phyloP scores from a whole-genome alignment of 139 green algal genomes.

The Chlamydomonas asymmetrica region DNA sequence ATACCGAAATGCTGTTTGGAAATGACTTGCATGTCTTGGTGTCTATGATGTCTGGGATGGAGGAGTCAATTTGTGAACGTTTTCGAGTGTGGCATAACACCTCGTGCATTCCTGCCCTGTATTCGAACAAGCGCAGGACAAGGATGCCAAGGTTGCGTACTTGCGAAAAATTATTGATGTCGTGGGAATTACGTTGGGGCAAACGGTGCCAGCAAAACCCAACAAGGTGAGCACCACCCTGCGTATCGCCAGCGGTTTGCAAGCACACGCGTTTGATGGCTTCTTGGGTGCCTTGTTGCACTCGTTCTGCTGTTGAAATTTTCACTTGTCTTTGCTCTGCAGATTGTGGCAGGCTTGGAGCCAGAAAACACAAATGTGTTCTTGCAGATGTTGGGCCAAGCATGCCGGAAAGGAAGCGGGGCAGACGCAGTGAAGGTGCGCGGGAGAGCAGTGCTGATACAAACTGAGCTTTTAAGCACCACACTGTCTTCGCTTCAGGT shows the following conservation, averaged over 20 bases:
- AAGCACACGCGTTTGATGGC: not conserved
- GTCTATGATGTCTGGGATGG: too few relatives aligned
- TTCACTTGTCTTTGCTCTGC: not conserved
- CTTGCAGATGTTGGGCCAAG: slow-evolving; percentile 71
- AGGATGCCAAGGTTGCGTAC: slow-evolving; percentile 77
- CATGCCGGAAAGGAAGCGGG: slow-evolving; percentile 32
- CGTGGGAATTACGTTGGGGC: slow-evolving; percentile 48
- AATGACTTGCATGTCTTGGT: too few relatives aligned
- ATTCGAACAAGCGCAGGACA: slow-evolving; percentile 59
- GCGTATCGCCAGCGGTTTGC: not conserved
- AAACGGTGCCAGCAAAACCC: slow-evolving; percentile 66
- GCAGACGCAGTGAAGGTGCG: slow-evolving; percentile 48
- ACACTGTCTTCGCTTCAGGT: too few relatives aligned
- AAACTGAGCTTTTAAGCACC: too few relatives aligned
- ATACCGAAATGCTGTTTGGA: too few relatives aligned
- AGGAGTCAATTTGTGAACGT: too few relatives aligned
- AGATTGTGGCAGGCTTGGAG: slow-evolving; percentile 85
- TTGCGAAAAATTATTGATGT: slow-evolving; percentile 78
- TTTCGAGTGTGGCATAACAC: too few relatives aligned
- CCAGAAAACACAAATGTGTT: slow-evolving; percentile 84
- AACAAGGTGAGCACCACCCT: slow-evolving; percentile 56
- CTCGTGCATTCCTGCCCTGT: not conserved
- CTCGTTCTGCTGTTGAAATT: not conserved
- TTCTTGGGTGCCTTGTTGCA: too few relatives aligned
- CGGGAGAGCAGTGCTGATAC: too few relatives aligned